phyloP scores from a whole-genome alignment of 148 eudicot genomes.

The Camellia japonica region DNA sequence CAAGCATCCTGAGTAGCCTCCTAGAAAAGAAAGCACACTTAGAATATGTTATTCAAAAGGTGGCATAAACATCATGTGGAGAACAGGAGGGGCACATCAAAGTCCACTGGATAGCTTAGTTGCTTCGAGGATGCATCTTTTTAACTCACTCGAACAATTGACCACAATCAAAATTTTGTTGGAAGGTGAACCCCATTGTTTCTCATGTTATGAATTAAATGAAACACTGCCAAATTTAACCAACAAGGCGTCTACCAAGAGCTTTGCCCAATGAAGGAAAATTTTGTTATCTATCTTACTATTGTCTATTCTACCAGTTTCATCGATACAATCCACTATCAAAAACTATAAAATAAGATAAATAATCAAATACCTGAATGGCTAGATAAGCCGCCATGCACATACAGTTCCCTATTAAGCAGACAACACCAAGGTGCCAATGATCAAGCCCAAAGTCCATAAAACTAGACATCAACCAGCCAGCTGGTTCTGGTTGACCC shows the following conservation, averaged over 20 bases:
- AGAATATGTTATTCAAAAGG: too few relatives aligned
- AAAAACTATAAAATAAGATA: background rate
- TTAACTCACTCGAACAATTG: background rate
- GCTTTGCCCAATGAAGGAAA: background rate
- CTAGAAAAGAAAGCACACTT: too few relatives aligned
- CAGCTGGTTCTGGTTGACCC: slow-evolving; percentile 83
- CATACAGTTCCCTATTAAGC: slow-evolving; percentile 90
- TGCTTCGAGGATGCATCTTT: background rate
- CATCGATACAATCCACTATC: background rate
- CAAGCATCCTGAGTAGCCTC: too few relatives aligned
- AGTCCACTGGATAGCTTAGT: background rate
- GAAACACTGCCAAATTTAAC: background rate
- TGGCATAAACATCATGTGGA: too few relatives aligned
- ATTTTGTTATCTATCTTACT: background rate
- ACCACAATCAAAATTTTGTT: background rate
- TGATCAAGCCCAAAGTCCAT: slow-evolving; percentile 61
- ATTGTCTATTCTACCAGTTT: background rate
- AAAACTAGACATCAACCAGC: slow-evolving; percentile 60
- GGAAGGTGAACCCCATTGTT: background rate
- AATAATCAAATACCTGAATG: slow-evolving; percentile 59
- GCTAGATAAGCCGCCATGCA: slow-evolving; percentile 94
- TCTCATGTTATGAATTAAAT: background rate
- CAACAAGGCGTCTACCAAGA: background rate
- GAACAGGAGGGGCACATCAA: too few relatives aligned
- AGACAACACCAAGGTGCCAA: slow-evolving; percentile 85